These are phyloP conservation scores for Talaromyces sp. DNA, from an alignment of 2,329 filamentous ascomycete species.

Conservation along the genomic window DNA sequence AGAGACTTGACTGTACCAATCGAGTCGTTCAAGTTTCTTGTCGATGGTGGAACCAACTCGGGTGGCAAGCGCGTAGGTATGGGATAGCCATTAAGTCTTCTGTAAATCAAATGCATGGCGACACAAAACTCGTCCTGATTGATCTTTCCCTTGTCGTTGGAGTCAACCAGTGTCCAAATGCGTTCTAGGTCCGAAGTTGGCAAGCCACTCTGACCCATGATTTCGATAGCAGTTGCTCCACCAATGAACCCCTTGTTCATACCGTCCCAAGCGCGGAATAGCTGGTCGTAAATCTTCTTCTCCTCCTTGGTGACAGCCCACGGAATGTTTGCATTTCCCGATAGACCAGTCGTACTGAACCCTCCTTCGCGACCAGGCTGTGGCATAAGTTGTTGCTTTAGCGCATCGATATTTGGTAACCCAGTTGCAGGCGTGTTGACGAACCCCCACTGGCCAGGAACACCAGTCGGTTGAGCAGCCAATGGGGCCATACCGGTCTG, in stretches of 20 bases:
- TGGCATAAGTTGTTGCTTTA: conserved; percentile 95
- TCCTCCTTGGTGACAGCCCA: conserved; percentile 99
- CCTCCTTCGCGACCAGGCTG: conserved; percentile 83
- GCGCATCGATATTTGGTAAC: conserved; percentile 85
- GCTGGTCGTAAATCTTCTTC: conserved; percentile 90
- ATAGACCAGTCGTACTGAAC: conserved; percentile 80
- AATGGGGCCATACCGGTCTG: conserved; percentile 67
- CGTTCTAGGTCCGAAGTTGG: conserved; percentile 86
- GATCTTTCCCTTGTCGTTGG: conserved; percentile 87
- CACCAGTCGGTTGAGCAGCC: conserved; percentile 89
- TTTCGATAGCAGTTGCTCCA: conserved; percentile 90
- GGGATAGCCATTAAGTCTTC: conserved; percentile 93
- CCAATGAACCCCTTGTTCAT: conserved; percentile 88
- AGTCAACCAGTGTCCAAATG: conserved; percentile 92
- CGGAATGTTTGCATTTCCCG: conserved; percentile 91
- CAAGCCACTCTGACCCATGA: conserved; percentile 92
- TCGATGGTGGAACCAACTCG: conserved; percentile 91
- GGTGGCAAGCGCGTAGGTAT: conserved; percentile 81
- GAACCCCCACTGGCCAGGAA: conserved; percentile 95
- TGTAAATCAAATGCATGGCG: conserved; percentile 98
- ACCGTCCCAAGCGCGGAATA: conserved; percentile 96
- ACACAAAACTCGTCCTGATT: conserved; percentile 98
- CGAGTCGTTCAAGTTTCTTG: conserved; percentile 85
- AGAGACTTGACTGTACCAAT: conserved; percentile 90
- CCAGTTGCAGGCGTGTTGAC: conserved; percentile 89